Percentiles rank a stretch among this genome's conserved stretches.
Conservation (phyloP, 305 asterid species). For the Fraxinus platypoda region DNA sequence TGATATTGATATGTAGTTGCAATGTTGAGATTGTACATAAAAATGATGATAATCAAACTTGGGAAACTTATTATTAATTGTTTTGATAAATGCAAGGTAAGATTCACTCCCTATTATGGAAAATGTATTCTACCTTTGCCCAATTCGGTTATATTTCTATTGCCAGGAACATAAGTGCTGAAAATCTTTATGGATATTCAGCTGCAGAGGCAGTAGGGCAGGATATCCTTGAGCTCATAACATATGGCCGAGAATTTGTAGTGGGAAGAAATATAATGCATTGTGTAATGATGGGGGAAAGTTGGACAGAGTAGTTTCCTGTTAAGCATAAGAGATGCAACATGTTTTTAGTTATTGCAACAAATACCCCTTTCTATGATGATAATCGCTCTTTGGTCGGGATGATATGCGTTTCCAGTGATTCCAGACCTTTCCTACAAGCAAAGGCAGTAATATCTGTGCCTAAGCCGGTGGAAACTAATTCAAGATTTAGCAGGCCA, state of each 20-base stretch:
- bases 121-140: not conserved
- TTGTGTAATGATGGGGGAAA: slow-evolving; percentile 62
- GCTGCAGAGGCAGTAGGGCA: slow-evolving; percentile 71
- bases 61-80: not conserved
- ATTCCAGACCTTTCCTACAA: slow-evolving; percentile 59
- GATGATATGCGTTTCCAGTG: slow-evolving; percentile 66
- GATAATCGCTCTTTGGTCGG: slow-evolving; percentile 73
- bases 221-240: slow-evolving; percentile 53
- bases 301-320: slow-evolving; percentile 91
- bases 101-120: not conserved
- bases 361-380: slow-evolving; percentile 83
- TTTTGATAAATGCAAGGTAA: not conserved
- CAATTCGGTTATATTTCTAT: not conserved
- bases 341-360: slow-evolving; percentile 57
- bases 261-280: slow-evolving; percentile 50
- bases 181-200: slow-evolving; percentile 71
- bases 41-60: not conserved
- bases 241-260: slow-evolving; percentile 47
- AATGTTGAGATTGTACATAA: not conserved
- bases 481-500: slow-evolving; percentile 43
- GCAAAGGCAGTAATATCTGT: slow-evolving; percentile 33
- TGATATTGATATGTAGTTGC: slow-evolving; percentile 2
- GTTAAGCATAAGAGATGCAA: slow-evolving; percentile 66
- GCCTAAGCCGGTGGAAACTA: slow-evolving; percentile 31
- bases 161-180: slow-evolving; percentile 84